Evolutionary conservation across 176 grass and related monocot genomes (phyloP).

Genomic region (Juncus inflexus): DNA sequence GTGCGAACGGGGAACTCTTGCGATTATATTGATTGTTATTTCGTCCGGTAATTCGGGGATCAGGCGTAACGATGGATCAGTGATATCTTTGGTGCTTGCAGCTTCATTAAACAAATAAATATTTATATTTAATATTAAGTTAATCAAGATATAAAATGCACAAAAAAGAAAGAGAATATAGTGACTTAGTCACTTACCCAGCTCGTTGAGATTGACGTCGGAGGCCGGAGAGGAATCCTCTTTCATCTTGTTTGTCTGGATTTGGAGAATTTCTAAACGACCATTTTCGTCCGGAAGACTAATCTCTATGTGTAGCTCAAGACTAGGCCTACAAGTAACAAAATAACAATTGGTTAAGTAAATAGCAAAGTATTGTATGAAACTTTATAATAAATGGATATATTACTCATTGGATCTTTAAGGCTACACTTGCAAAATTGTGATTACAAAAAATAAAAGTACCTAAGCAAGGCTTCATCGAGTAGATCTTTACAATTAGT

Average conservation of each 20-base stretch:
- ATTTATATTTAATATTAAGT: too few species aligned
- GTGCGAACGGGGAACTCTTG: slow-evolving; percentile 43
- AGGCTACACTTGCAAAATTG: background rate
- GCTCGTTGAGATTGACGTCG: slow-evolving; percentile 79
- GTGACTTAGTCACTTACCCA: slow-evolving; percentile 46
- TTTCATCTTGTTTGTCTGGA: slow-evolving; percentile 99
- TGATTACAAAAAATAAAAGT: slow-evolving; percentile 22
- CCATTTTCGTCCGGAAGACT: slow-evolving; percentile 98
- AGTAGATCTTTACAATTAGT: slow-evolving; percentile 96
- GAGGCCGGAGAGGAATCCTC: slow-evolving; percentile 92
- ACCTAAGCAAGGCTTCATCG: slow-evolving; percentile 95
- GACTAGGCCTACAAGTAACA: slow-evolving; percentile 59
- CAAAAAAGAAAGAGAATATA: too few species aligned
- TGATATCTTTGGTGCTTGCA: slow-evolving; percentile 92
- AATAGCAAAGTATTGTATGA: too few species aligned
- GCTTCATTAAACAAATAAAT: too few species aligned
- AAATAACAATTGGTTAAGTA: too few species aligned
- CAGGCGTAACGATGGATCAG: too few species aligned
- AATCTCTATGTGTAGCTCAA: slow-evolving; percentile 98
- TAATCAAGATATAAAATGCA: too few species aligned
- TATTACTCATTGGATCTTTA: background rate
- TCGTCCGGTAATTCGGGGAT: slow-evolving; percentile 77
- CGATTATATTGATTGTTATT: slow-evolving; percentile 59
- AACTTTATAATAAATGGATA: too few species aligned
- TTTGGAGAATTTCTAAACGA: slow-evolving; percentile 95